Evolutionary conservation across 2,329 filamentous ascomycete species (phyloP).

Genomic region (Neonectria sp.): DNA sequence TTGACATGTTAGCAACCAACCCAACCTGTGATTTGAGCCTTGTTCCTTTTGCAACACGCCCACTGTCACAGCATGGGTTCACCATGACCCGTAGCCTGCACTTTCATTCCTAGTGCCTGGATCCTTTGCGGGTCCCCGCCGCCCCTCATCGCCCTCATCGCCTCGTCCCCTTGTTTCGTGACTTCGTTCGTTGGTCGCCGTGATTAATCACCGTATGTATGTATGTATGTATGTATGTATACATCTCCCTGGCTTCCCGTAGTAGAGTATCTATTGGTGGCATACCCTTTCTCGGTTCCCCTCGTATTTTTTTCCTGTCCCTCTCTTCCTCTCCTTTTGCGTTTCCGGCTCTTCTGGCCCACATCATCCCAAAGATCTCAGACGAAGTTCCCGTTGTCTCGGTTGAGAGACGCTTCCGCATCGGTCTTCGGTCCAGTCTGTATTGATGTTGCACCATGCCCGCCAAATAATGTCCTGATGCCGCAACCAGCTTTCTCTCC

Average conservation of each 20-base stretch:
- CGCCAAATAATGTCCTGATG: constrained; percentile 19
- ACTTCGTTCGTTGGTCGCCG: constrained; percentile 24
- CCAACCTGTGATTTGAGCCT: neutral
- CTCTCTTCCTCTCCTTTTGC: constrained; percentile 7
- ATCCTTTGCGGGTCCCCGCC: constrained; percentile 14
- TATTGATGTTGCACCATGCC: constrained; percentile 24
- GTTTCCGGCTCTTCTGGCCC: constrained; percentile 17
- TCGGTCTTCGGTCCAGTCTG: constrained; percentile 7
- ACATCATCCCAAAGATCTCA: constrained; percentile 13
- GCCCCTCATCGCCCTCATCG: neutral
- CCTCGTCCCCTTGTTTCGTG: constrained; percentile 24
- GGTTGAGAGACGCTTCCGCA: constrained; percentile 6
- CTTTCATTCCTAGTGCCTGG: neutral
- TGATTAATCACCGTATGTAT: constrained; percentile 7
- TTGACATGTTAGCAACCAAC: neutral
- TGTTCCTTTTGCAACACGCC: constrained; percentile 33
- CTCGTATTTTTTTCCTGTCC: constrained; percentile 1
- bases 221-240: neutral
- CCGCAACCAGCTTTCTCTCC: constrained; percentile 19
- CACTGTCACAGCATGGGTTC: constrained; percentile 37
- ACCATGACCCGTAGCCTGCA: constrained; percentile 16
- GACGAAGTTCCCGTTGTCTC: constrained; percentile 13
- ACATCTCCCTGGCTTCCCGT: neutral
- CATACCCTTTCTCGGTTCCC: neutral
- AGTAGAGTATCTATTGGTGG: neutral